phyloP scores from a whole-genome alignment of 371 early-diverging fungal genomes.

The Basidiobolus heterosporus region DNA sequence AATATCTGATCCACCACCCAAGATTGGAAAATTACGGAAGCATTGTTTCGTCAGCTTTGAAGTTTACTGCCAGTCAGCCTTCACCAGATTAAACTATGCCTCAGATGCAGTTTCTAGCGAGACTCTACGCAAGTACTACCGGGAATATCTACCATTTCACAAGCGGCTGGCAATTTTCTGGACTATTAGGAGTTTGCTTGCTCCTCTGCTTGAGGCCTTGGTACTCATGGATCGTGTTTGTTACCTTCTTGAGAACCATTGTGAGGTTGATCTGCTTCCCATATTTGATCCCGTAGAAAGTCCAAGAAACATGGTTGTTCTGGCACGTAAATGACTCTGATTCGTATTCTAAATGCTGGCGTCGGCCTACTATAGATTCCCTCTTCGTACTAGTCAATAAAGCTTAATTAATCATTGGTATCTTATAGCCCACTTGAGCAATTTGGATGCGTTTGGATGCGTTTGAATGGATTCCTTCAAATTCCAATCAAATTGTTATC shows the following conservation, averaged over 20 bases:
- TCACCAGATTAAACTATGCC: not conserved
- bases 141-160: not conserved
- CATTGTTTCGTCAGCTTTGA: not conserved
- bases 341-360: too few relatives aligned
- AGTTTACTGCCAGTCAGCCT: not conserved
- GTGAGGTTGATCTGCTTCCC: not conserved
- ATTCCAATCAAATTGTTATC: too few relatives aligned
- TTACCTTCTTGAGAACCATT: not conserved
- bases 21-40: not conserved
- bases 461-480: too few relatives aligned
- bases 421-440: too few relatives aligned
- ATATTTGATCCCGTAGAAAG: not conserved
- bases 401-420: too few relatives aligned
- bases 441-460: too few relatives aligned
- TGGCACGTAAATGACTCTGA: too few relatives aligned
- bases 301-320: not conserved
- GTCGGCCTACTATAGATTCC: too few relatives aligned
- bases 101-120: not conserved
- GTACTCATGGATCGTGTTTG: not conserved
- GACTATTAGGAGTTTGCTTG: not conserved
- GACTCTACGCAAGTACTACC: not conserved
- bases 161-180: not conserved
- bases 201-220: not conserved
- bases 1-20: not conserved
- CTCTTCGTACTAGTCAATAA: too few relatives aligned